Evolutionary conservation across 805 yeast genomes (phyloP), one percentile per base, ranked within the genome.

Genomic region (Saccharomycopsis selenospora): DNA sequence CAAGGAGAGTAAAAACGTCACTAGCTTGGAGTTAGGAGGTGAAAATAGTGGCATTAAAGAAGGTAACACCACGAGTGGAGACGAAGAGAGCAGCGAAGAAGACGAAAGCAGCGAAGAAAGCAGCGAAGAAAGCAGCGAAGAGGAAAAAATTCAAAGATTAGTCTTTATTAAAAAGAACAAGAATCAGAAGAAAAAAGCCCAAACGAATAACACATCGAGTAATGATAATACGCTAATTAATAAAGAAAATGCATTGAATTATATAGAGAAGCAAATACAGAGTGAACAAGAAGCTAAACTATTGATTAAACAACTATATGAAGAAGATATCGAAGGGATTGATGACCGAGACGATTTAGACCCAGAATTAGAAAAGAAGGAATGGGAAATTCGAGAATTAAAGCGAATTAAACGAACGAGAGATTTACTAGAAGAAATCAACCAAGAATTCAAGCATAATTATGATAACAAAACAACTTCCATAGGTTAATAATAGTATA

Each of bases 371-470:
- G 80, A 56, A 87, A 79, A 61, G 87, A 86, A 57, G 69, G 85
- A 54, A 85, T 80, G n/a, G 77, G 86, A 17, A 81, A 83, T 36
- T 79, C 85, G 60, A 80, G 81, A 56, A 67, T 91, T 55, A 74
- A 80, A 49, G 79, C 76, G 57, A 80, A 79, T 52, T 93, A 85
- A 63, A 74, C 74, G 49, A 72, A 83, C 57, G 20, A 47, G 63
- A 22, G 59, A 71, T 43, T 71, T 76, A n/a, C 75, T 72, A 53
- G 75, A 67, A 48, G 75, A 74, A 50, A 65, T 69, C 36, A 62
- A 71, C 42, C 69, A 67, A 2, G 71, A 70, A 26, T 53, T 55
- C 25, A 53, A 58, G 18, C 17, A 33, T 33, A 33, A 33, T 33
- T 10, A 10, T 10, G 10, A 41, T 4, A 41, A 13, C 14, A 41